phyloP scores from a whole-genome alignment of 495 filamentous ascomycete species.

The Aspergillus carlsbadensis region DNA sequence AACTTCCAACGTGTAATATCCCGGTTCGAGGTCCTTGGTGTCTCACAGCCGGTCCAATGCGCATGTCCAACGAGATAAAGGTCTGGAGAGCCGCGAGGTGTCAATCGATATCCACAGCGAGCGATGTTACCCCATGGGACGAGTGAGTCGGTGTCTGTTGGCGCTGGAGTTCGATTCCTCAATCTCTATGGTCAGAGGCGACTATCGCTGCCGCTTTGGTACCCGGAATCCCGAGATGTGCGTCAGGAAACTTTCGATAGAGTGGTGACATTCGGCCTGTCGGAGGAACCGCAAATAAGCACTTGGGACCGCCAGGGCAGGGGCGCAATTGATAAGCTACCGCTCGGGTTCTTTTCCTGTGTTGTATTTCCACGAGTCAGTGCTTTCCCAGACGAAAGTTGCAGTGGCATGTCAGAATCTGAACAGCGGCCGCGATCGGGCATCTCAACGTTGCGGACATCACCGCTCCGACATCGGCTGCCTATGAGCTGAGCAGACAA shows the following conservation, averaged over 20 bases:
- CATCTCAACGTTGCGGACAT: background rate
- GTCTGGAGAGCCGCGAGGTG: background rate
- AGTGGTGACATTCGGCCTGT: background rate
- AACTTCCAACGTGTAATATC: background rate
- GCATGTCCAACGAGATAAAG: background rate
- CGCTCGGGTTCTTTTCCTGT: background rate
- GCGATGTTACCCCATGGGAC: slow-evolving; percentile 4
- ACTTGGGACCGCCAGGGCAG: background rate
- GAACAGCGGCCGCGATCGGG: background rate
- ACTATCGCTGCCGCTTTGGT: slow-evolving; percentile 3
- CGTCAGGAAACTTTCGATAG: background rate
- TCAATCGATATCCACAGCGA: background rate
- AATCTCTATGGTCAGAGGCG: background rate
- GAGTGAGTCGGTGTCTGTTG: background rate
- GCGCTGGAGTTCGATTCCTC: background rate
- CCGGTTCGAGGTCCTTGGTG: background rate
- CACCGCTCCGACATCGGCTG: background rate
- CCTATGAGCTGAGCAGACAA: background rate
- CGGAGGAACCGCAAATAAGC: background rate
- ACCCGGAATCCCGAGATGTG: background rate
- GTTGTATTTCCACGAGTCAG: background rate
- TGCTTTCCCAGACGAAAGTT: background rate
- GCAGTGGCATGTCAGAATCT: background rate
- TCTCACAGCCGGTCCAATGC: background rate
- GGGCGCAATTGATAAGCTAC: background rate